These are phyloP conservation scores for Chamaenerion angustifolium DNA, from an alignment of 345 rosid genomes.

Conservation along the genomic window DNA sequence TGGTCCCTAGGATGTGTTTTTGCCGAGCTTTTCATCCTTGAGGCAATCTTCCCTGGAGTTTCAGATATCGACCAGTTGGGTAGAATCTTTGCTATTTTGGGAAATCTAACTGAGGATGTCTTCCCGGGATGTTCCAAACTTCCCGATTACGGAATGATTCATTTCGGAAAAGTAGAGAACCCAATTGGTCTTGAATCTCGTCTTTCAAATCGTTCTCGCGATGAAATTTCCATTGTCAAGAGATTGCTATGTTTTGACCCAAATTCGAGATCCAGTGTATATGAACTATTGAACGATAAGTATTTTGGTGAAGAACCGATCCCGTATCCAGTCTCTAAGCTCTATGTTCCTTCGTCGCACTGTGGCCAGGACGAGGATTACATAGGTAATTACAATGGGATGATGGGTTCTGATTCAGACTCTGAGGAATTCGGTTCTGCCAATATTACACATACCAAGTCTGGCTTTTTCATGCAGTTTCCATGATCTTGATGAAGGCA, in stretches of 20 bases:
- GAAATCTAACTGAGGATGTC: conserved; percentile 64
- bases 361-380: conserved; percentile 48
- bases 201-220: conserved; percentile 30
- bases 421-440: conserved; percentile 41
- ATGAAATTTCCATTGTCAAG: conserved; percentile 49
- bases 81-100: conserved; percentile 49
- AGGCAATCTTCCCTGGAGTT: conserved; percentile 72
- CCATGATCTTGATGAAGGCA: conserved; percentile 6
- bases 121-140: conserved; percentile 68
- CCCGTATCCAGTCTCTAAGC: conserved; percentile 52
- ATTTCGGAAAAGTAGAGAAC: conserved; percentile 61
- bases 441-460: conserved; percentile 30
- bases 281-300: conserved; percentile 60
- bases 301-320: conserved; percentile 65
- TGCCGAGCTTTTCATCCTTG: conserved; percentile 60
- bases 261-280: conserved; percentile 51
- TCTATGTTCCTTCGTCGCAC: conserved; percentile 45
- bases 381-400: conserved; percentile 25
- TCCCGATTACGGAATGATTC: conserved; percentile 64
- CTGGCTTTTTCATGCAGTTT: conserved; percentile 60
- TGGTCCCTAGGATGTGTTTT: conserved; percentile 93
- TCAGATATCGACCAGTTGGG: conserved; percentile 89
- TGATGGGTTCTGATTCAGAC: conserved; percentile 51
- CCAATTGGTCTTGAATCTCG: conserved; percentile 55
- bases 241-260: conserved; percentile 78